A percentile compares a stretch with the other conserved stretches of the same genome.
These are phyloP conservation scores for Magnusiomyces tetraspermus DNA, from an alignment of 1,139 yeast genomes.

Conservation along the genomic window DNA sequence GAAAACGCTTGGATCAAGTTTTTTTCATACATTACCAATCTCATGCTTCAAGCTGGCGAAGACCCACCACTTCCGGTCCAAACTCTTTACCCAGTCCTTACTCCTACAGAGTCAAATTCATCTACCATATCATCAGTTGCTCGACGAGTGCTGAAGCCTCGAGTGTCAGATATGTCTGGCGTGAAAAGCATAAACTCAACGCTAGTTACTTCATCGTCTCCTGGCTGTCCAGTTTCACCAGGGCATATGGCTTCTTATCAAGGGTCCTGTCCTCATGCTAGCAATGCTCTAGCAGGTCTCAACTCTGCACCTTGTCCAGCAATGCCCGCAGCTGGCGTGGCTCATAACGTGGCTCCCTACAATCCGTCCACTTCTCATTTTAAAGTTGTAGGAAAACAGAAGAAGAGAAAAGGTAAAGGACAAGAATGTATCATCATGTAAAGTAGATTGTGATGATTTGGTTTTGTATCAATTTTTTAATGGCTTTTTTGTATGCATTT, in stretches of 20 bases:
- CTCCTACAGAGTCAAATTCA: slow-evolving; percentile 14
- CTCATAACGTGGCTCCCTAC: slow-evolving; percentile 10
- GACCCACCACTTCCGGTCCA: slow-evolving; percentile 40
- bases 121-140: slow-evolving; percentile 10
- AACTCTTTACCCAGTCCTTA: slow-evolving; percentile 18
- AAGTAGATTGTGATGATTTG: no score
- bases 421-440: slow-evolving; percentile 24
- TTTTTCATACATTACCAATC: slow-evolving; percentile 47
- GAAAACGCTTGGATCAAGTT: slow-evolving; percentile 64
- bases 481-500: no score
- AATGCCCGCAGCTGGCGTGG: neutral
- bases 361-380: slow-evolving; percentile 17
- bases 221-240: no score
- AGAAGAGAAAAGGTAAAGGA: slow-evolving; percentile 15
- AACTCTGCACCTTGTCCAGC: slow-evolving; percentile 1
- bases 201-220: slow-evolving; percentile 8
- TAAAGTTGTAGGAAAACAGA: slow-evolving; percentile 10
- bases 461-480: no score
- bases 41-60: slow-evolving; percentile 53
- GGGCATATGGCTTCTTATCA: no score
- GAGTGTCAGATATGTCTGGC: slow-evolving; percentile 5
- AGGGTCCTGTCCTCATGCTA: slow-evolving; percentile 9
- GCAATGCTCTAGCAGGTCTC: slow-evolving; percentile 4
- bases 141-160: slow-evolving; percentile 17
- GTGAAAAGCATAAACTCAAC: neutral